Percentiles rank a stretch among this genome's conserved stretches.
Conservation (phyloP, 2,329 filamentous ascomycete genomes). For the Nigrospora oryzae region DNA sequence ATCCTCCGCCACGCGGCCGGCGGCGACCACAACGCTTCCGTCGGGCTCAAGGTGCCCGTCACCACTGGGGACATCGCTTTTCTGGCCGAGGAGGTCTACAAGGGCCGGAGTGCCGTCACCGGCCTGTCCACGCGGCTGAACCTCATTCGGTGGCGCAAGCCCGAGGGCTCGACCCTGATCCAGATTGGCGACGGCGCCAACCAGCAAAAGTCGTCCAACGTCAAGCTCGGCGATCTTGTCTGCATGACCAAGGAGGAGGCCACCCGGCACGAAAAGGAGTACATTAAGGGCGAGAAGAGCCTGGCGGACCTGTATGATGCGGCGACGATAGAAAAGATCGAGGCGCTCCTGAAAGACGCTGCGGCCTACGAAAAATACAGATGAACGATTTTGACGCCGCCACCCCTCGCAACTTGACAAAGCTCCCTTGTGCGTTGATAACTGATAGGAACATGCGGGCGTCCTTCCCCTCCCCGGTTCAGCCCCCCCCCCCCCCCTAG, state of each 20-base stretch:
- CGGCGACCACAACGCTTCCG: slow-evolving; percentile 36
- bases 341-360: slow-evolving; percentile 60
- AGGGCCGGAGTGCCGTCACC: slow-evolving; percentile 73
- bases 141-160: slow-evolving; percentile 73
- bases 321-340: slow-evolving; percentile 59
- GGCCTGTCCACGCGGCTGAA: slow-evolving; percentile 72
- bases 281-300: slow-evolving; percentile 61
- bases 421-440: too few relatives aligned
- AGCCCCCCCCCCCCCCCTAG: too few relatives aligned
- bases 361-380: slow-evolving; percentile 48
- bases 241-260: slow-evolving; percentile 25
- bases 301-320: slow-evolving; percentile 67
- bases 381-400: slow-evolving; percentile 11
- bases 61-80: slow-evolving; percentile 78
- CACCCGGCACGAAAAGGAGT: slow-evolving; percentile 65
- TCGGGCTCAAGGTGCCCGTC: slow-evolving; percentile 73
- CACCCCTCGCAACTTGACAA: too few relatives aligned
- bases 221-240: slow-evolving; percentile 31
- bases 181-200: slow-evolving; percentile 55
- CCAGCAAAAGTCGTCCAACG: slow-evolving; percentile 68
- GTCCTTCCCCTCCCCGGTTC: too few relatives aligned
- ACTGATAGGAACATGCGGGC: too few relatives aligned
- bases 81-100: slow-evolving; percentile 81
- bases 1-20: slow-evolving; percentile 47
- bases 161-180: slow-evolving; percentile 47